Conservation (phyloP, 208 protist genomes). For the Tritrichomonas foetus region DNA sequence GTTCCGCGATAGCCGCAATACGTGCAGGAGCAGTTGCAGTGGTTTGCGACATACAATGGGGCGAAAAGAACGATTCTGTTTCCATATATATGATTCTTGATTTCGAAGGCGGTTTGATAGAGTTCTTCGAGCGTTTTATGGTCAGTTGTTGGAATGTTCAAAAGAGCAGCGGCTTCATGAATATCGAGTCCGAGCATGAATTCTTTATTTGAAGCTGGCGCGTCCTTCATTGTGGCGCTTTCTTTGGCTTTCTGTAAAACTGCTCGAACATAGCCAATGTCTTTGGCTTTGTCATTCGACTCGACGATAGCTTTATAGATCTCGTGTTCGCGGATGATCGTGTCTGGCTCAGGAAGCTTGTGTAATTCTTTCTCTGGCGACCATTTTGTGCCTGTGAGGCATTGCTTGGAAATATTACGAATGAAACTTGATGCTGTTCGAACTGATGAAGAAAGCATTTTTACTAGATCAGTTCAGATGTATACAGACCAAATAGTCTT, state of each 20-base stretch:
- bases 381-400: slow-evolving; percentile 20
- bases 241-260: not conserved
- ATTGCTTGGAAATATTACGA: not conserved
- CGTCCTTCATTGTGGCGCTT: not conserved
- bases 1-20: slow-evolving; percentile 58
- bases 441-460: too few relatives aligned
- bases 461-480: too few relatives aligned
- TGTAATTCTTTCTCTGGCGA: not conserved
- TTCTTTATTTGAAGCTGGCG: not conserved
- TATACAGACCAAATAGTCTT: too few relatives aligned
- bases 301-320: not conserved
- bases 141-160: slow-evolving; percentile 47
- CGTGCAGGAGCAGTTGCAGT: slow-evolving; percentile 56
- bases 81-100: slow-evolving; percentile 59
- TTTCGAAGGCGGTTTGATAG: slow-evolving; percentile 51
- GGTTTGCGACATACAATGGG: slow-evolving; percentile 61
- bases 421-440: too few relatives aligned
- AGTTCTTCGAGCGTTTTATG: slow-evolving; percentile 44
- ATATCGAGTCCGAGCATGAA: slow-evolving; percentile 52
- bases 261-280: not conserved
- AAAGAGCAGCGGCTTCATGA: slow-evolving; percentile 50
- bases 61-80: slow-evolving; percentile 62
- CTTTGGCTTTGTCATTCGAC: not conserved
- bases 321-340: slow-evolving; percentile 24
- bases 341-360: not conserved